A percentile compares a stretch with the other conserved stretches of the same genome.
Evolutionary conservation across 768 basidiomycete genomes (phyloP).

Genomic region (Russula compacta): DNA sequence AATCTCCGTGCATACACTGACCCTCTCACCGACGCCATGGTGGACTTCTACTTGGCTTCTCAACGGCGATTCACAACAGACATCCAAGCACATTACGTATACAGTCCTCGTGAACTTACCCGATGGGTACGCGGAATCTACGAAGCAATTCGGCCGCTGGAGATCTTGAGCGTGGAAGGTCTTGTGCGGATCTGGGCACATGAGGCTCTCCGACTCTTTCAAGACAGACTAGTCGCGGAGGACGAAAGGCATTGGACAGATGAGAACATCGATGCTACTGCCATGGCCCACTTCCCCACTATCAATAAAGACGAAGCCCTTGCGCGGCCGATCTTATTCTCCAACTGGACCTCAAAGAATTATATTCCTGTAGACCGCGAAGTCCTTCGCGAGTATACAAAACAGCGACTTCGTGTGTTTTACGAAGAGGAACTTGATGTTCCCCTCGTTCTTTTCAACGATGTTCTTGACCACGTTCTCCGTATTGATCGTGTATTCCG

Average conservation of each 20-base stretch:
- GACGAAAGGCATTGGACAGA: slow-evolving; percentile 95
- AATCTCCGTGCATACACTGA: slow-evolving; percentile 88
- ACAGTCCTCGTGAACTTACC: slow-evolving; percentile 97
- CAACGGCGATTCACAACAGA: slow-evolving; percentile 94
- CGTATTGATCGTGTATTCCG: slow-evolving; percentile 98
- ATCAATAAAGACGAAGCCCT: slow-evolving; percentile 84
- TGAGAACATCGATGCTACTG: slow-evolving; percentile 75
- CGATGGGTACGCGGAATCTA: slow-evolving; percentile 97
- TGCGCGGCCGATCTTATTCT: slow-evolving; percentile 85
- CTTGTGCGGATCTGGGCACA: slow-evolving; percentile 97
- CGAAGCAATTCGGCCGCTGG: slow-evolving; percentile 90
- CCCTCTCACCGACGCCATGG: slow-evolving; percentile 96
- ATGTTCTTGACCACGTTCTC: slow-evolving; percentile 95
- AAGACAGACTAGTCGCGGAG: slow-evolving; percentile 90
- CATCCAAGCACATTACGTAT: slow-evolving; percentile 97
- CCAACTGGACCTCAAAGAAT: slow-evolving; percentile 97
- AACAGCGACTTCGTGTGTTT: slow-evolving; percentile 94
- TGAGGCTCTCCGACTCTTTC: slow-evolving; percentile 93
- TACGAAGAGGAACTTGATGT: slow-evolving; percentile 99
- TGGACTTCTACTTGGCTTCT: slow-evolving; percentile 87
- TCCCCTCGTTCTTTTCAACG: slow-evolving; percentile 95
- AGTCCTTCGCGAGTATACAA: slow-evolving; percentile 87
- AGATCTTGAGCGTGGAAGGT: slow-evolving; percentile 89
- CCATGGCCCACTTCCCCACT: slow-evolving; percentile 88
- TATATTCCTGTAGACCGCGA: slow-evolving; percentile 95